Evolutionary conservation across 495 filamentous ascomycete species (phyloP).

Genomic region (Lophiostoma macrostomum): DNA sequence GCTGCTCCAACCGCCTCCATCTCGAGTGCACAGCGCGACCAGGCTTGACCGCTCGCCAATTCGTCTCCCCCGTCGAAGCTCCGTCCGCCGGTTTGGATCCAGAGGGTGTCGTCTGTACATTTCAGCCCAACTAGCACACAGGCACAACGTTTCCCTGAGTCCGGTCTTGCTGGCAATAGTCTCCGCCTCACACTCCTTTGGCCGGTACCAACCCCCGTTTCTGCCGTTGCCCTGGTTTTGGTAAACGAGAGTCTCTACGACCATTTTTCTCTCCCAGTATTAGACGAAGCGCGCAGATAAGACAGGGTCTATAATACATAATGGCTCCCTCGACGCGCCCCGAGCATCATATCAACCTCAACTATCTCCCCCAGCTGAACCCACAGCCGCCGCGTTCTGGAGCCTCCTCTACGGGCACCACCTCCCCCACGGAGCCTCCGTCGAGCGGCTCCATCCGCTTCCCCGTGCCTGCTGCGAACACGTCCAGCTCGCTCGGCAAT

Average conservation of each 20-base stretch:
- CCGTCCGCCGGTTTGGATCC: slow-evolving; percentile 14
- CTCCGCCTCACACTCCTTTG: slow-evolving; percentile 35
- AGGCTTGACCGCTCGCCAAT: not conserved
- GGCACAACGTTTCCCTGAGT: slow-evolving; percentile 21
- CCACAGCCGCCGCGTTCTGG: slow-evolving; percentile 69
- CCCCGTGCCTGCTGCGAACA: slow-evolving; percentile 67
- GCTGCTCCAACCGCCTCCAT: not conserved
- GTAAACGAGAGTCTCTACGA: slow-evolving; percentile 34
- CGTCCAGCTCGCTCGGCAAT: slow-evolving; percentile 60
- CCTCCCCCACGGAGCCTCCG: slow-evolving; percentile 79
- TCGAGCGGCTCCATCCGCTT: slow-evolving; percentile 66
- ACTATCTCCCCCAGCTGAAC: slow-evolving; percentile 60
- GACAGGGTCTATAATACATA: slow-evolving; percentile 65
- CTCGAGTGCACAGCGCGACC: slow-evolving; percentile 11
- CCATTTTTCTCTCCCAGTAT: slow-evolving; percentile 24
- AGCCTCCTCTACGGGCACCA: slow-evolving; percentile 81
- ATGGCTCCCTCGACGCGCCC: slow-evolving; percentile 78
- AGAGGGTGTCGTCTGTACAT: slow-evolving; percentile 3
- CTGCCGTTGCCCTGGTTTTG: slow-evolving; percentile 34
- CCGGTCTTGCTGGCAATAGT: slow-evolving; percentile 33
- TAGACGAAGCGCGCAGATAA: slow-evolving; percentile 21
- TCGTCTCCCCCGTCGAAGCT: not conserved
- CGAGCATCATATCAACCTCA: slow-evolving; percentile 71
- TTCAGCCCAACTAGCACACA: slow-evolving; percentile 1
- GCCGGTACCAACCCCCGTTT: slow-evolving; percentile 32